Conservation (phyloP, 2,329 filamentous ascomycete genomes). For the Pleomassaria siparia region DNA sequence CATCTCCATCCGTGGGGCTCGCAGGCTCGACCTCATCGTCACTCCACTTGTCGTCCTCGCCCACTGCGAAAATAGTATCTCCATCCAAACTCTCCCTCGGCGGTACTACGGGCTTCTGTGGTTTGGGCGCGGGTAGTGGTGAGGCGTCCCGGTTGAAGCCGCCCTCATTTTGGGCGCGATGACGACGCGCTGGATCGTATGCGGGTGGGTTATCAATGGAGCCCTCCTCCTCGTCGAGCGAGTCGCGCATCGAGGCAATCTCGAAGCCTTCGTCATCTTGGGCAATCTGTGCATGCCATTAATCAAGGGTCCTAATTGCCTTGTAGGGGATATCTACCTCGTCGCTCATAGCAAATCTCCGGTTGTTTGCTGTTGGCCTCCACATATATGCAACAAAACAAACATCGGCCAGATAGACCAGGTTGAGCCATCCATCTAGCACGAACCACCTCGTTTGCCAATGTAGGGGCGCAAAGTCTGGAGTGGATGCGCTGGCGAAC, state of each 20-base stretch:
- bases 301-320: conserved; percentile 15
- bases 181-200: conserved; percentile 43
- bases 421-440: conserved; percentile 93
- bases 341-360: conserved; percentile 97
- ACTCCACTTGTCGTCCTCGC: conserved; percentile 82
- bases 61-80: conserved; percentile 94
- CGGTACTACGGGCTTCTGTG: conserved; percentile 51
- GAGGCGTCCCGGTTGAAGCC: conserved; percentile 43
- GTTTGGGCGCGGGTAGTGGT: conserved; percentile 56
- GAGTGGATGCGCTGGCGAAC: conserved; percentile 80
- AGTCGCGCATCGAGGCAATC: conserved; percentile 85
- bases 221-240: conserved; percentile 64
- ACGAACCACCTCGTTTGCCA: conserved; percentile 99
- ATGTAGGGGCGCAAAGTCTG: conserved; percentile 91
- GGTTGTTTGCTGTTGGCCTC: conserved; percentile 94
- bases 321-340: conserved; percentile 58
- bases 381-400: conserved; percentile 93
- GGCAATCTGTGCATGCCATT: conserved; percentile 64
- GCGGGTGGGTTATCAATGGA: conserved; percentile 40
- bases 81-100: conserved; percentile 71
- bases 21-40: conserved; percentile 66
- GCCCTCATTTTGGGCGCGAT: conserved; percentile 20
- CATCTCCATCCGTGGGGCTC: conserved; percentile 41
- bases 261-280: conserved; percentile 99
- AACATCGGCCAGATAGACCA: conserved; percentile 94